Base-by-base conservation (phyloP, 176 grass and related monocot species). In the Paspalum notatum region DNA sequence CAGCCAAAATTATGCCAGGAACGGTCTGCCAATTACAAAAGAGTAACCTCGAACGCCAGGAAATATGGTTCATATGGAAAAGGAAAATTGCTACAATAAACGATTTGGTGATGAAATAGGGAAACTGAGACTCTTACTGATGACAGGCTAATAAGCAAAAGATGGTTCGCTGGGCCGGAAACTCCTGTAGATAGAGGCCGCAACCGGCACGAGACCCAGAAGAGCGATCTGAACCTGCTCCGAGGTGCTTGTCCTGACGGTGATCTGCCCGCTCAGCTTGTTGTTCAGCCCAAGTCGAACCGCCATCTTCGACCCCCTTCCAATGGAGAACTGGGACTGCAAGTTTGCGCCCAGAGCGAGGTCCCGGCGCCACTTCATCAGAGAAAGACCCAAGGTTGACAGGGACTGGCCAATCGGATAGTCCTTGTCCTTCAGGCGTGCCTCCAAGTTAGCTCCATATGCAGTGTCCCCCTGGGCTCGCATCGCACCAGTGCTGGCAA, bases 141-240 rank as follows among this genome's bases (percentile, higher is more conserved):
- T 59, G 75, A 21, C 43, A 14, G 15, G 54, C 84, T 92, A 92
- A 84, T 86, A 86, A 39, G 80, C 65, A 50, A 90, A 91, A 0
- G 51, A 89, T 6, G 92, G 75, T 71, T 87, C 84, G 41, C 63
- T 83, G 56, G 84, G 77, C 26, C 79, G 54, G 70, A 93, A 68
- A 67, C 87, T 93, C 65, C 77, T 76, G 64, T 86, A 76, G 45
- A 99, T 75, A 8, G 88, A 93, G 39, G 91, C 71, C 49, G 66
- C 37, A 74, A 94, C 69, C 32, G 97, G 93, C 25, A 99, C 20
- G 7, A 99, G 78, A 73, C 88, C 97, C 77, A 96, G 7, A 17
- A 99, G 63, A 21, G 91, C 97, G 3, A 99, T 89, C 62, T 99
- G 97, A 21, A 93, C 85, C 27, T 95, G 91, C 41, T 99, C 97